A percentile compares a stretch with the other conserved stretches of the same genome.
phyloP scores from a whole-genome alignment of 1,284 basidiomycete genomes.

The Naganishia sp. region DNA sequence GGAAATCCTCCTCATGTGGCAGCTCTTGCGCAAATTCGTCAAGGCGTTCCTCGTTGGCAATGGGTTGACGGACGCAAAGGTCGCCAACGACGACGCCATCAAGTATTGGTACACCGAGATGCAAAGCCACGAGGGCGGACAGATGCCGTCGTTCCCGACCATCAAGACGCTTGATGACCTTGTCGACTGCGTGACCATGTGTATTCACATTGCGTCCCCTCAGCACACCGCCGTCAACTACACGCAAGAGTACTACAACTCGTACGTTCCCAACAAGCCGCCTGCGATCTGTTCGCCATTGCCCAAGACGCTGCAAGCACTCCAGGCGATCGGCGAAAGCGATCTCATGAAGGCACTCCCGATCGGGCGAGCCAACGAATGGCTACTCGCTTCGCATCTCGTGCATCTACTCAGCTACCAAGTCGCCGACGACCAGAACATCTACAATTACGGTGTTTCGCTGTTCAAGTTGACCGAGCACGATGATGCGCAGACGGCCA shows the following conservation, averaged over 20 bases:
- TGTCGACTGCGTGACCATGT: slow-evolving; percentile 26
- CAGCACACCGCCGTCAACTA: slow-evolving; percentile 32
- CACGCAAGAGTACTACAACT: slow-evolving; percentile 27
- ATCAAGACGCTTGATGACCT: slow-evolving; percentile 30
- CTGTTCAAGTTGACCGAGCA: not conserved
- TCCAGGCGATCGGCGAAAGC: slow-evolving; percentile 2
- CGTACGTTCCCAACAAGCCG: slow-evolving; percentile 27
- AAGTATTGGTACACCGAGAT: slow-evolving; percentile 20
- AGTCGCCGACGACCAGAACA: slow-evolving; percentile 14
- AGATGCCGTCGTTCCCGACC: slow-evolving; percentile 20
- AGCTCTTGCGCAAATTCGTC: slow-evolving; percentile 27
- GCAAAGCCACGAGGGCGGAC: slow-evolving; percentile 12
- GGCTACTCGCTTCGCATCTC: slow-evolving; percentile 26
- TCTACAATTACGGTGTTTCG: slow-evolving; percentile 10
- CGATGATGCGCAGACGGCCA: not conserved
- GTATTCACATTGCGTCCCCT: slow-evolving; percentile 28
- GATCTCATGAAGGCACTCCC: slow-evolving; percentile 25
- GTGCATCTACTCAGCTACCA: slow-evolving; percentile 22
- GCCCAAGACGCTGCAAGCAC: slow-evolving; percentile 11
- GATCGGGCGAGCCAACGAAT: slow-evolving; percentile 24
- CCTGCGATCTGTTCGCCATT: slow-evolving; percentile 25
- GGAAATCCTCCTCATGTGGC: slow-evolving; percentile 29
- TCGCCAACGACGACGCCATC: slow-evolving; percentile 19
- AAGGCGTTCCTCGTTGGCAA: slow-evolving; percentile 11
- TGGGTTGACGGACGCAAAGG: slow-evolving; percentile 10